A percentile compares a stretch with the other conserved stretches of the same genome.
These are phyloP conservation scores for Aspergillus phoenicis DNA, from an alignment of 2,329 filamentous ascomycete genomes.

Conservation along the genomic window DNA sequence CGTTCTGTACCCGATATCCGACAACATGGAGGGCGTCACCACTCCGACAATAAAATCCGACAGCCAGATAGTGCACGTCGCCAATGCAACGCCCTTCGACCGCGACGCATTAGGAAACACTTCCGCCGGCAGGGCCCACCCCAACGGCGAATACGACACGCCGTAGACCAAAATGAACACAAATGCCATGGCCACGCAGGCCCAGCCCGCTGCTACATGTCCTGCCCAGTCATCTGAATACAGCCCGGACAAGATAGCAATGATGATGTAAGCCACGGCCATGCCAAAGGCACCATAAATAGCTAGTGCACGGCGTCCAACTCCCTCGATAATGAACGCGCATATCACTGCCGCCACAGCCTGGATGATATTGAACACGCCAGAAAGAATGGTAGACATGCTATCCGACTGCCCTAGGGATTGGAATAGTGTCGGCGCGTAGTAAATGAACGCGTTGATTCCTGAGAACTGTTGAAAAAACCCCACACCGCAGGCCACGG, in stretches of 20 bases:
- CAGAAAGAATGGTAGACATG: constrained; percentile 69
- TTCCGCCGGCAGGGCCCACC: constrained; percentile 49
- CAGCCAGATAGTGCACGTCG: constrained; percentile 69
- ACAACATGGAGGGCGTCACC: constrained; percentile 64
- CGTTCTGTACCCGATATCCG: constrained; percentile 29
- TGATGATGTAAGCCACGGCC: neutral
- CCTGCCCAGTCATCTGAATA: neutral
- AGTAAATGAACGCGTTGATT: constrained; percentile 58
- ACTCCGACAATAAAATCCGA: constrained; percentile 72
- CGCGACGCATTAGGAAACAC: constrained; percentile 68
- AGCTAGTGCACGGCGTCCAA: constrained; percentile 57
- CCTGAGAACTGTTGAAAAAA: constrained; percentile 16
- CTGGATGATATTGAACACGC: constrained; percentile 45
- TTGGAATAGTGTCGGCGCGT: constrained; percentile 53
- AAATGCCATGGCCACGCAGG: constrained; percentile 36
- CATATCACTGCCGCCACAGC: constrained; percentile 66
- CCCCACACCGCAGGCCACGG: neutral
- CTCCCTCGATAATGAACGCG: constrained; percentile 29
- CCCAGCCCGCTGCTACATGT: neutral
- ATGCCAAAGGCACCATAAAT: constrained; percentile 58
- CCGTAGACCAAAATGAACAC: constrained; percentile 71
- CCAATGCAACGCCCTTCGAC: constrained; percentile 66
- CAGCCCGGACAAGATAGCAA: neutral
- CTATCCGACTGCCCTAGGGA: constrained; percentile 60
- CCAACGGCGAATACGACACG: constrained; percentile 49